phyloP scores from a whole-genome alignment of 176 grass and related monocot genomes.

The bread wheat (Triticum aestivum) region IWGSC_CS_RefSeq_v2.1 NC_057796.1:364573473-364573972 shows the following conservation, averaged over 20 bases:
- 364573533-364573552: background rate
- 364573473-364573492: slow-evolving; percentile 38
- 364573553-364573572: background rate
- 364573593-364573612: slow-evolving; percentile 34
- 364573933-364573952: slow-evolving; percentile 93
- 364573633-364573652: slow-evolving; percentile 41
- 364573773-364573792: background rate
- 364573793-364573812: background rate
- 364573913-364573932: slow-evolving; percentile 90
- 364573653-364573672: slow-evolving; percentile 60
- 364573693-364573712: slow-evolving; percentile 14
- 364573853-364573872: slow-evolving; percentile 65
- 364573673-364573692: slow-evolving; percentile 31
- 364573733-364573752: slow-evolving; percentile 13
- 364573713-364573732: background rate
- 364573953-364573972: slow-evolving; percentile 51
- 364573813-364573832: slow-evolving; percentile 17
- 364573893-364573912: slow-evolving; percentile 94
- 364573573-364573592: background rate
- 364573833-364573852: slow-evolving; percentile 38
- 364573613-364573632: slow-evolving; percentile 9
- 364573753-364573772: background rate
- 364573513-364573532: background rate
- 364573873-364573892: slow-evolving; percentile 89
- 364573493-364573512: slow-evolving; percentile 44